phyloP scores from a whole-genome alignment of 148 eudicot genomes.

The Heliosperma pusillum region DNA sequence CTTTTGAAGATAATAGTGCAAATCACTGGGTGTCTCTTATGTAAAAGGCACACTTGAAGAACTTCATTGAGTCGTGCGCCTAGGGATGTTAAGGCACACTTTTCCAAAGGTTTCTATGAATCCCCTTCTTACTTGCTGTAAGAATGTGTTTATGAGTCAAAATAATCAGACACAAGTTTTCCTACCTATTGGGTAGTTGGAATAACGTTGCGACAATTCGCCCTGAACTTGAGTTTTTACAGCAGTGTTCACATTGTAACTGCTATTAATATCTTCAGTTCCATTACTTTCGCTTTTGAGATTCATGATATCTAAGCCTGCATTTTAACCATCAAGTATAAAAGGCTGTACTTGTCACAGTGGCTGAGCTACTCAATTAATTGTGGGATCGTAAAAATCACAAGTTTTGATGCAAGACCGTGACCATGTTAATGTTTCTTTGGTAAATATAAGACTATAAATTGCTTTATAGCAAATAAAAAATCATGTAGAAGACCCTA shows the following conservation, averaged over 20 bases:
- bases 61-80: no score
- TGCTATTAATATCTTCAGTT: neutral
- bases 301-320: slow-evolving; percentile 7
- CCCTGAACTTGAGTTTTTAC: slow-evolving; percentile 9
- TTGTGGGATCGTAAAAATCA: neutral
- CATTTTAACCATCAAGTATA: neutral
- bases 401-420: neutral
- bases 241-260: neutral
- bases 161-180: neutral
- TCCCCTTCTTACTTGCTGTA: neutral
- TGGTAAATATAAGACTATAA: neutral
- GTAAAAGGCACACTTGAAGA: neutral
- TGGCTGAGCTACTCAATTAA: neutral
- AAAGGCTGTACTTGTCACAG: neutral
- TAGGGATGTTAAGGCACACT: neutral
- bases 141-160: neutral
- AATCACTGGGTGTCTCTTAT: neutral
- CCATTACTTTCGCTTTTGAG: slow-evolving; percentile 8
- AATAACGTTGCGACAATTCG: neutral
- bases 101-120: slow-evolving; percentile 1
- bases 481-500: neutral
- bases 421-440: neutral
- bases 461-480: neutral
- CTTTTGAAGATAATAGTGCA: neutral
- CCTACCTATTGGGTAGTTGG: neutral